phyloP scores from a whole-genome alignment of 495 filamentous ascomycete species.

The Tuber microsphaerosporum region DNA sequence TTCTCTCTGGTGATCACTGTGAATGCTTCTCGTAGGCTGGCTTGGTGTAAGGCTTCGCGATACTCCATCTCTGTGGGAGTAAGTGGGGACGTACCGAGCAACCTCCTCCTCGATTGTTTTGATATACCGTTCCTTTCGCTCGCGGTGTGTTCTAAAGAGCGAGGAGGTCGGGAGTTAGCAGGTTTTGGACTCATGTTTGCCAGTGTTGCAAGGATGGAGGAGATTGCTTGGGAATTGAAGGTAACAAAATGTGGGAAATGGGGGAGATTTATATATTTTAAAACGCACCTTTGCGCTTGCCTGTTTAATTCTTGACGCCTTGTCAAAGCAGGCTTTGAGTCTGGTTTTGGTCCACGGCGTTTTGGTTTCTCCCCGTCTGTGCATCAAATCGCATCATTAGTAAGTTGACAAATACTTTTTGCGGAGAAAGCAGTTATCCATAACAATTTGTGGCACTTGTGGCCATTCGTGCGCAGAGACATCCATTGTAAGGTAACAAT shows the following conservation, averaged over 20 bases:
- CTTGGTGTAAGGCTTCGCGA: conserved; percentile 44
- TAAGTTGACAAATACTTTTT: conserved; percentile 12
- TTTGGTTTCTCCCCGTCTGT: conserved; percentile 81
- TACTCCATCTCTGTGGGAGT: conserved; percentile 46
- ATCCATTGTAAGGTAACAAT: neutral
- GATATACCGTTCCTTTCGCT: conserved; percentile 94
- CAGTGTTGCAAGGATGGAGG: conserved; percentile 12
- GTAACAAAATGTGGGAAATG: neutral
- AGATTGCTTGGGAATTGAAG: conserved; percentile 7
- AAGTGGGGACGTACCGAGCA: conserved; percentile 49
- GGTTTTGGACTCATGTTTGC: conserved; percentile 6
- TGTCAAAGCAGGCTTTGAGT: conserved; percentile 92
- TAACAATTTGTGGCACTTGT: neutral
- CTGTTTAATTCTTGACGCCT: conserved; percentile 88
- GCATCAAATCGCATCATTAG: conserved; percentile 14
- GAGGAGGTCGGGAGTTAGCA: conserved; percentile 14
- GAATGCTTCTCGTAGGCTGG: conserved; percentile 54
- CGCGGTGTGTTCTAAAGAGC: conserved; percentile 68
- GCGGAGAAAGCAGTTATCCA: conserved; percentile 4
- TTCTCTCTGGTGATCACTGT: conserved; percentile 58
- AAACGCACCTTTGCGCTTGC: conserved; percentile 79
- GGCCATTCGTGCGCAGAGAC: neutral
- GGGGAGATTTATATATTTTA: conserved; percentile 11
- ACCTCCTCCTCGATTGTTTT: conserved; percentile 87
- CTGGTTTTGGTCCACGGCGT: conserved; percentile 86